Percentiles rank a stretch among this genome's conserved stretches.
These are phyloP conservation scores for Cicer pinnatifidum DNA, from an alignment of 306 rosid species.

Conservation along the genomic window DNA sequence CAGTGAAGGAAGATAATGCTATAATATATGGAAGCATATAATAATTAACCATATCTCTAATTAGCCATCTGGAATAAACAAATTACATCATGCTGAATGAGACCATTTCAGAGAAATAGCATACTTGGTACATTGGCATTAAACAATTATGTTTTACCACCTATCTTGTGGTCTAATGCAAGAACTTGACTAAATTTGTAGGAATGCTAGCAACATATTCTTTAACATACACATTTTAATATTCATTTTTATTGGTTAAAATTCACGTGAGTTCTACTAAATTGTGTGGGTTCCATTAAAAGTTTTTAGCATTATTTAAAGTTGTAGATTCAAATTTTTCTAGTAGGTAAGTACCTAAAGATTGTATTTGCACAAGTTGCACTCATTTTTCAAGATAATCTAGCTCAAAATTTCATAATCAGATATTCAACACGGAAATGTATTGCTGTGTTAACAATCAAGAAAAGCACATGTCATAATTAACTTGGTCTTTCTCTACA, in stretches of 20 bases:
- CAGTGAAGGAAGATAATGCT: neutral
- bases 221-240: no score
- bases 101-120: neutral
- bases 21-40: neutral
- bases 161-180: neutral
- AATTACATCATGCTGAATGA: neutral
- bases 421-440: neutral
- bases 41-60: neutral
- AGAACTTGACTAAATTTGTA: neutral
- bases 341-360: neutral
- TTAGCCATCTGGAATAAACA: neutral
- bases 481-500: conserved; percentile 41
- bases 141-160: neutral
- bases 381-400: conserved; percentile 12
- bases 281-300: no score
- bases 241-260: no score
- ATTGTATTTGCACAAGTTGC: neutral
- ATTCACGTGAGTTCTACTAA: no score
- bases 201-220: no score
- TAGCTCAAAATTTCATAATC: conserved; percentile 20
- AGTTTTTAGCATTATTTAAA: no score
- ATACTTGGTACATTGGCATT: neutral
- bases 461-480: conserved; percentile 38
- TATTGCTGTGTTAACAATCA: neutral
- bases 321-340: neutral